Base-by-base conservation (phyloP, 2,329 filamentous ascomycete species). In the Apiospora rasikravindrae region DNA sequence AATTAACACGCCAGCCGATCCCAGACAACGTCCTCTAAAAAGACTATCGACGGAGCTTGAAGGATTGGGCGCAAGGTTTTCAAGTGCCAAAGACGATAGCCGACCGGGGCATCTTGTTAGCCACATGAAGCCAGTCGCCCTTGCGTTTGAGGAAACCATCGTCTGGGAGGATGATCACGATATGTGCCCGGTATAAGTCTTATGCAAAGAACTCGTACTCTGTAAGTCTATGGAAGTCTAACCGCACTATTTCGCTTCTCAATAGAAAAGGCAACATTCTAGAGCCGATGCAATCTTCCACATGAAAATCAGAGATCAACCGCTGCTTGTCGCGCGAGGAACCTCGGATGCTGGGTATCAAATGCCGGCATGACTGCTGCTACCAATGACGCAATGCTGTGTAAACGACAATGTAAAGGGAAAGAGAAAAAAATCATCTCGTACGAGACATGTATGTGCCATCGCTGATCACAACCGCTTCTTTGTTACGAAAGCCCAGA, bases 171-270 rank as follows among this genome's bases (percentile, higher is more conserved):
- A 61, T 33, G 19, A 13, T n/a, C 10, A 40, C 57, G 33, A 64
- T 37, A 13, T 64, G 22, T 40, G 57, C 57, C n/a, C 22, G 10
- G 19, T 4, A 24, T 64, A 19, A 2, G 19, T 40, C 22, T 5
- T n/a, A 13, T n/a, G 33, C 33, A 40, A 33, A 64, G 57, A 40
- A n/a, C 19, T 13, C 33, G 29, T 64, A 64, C 19, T n/a, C 19
- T 40, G 57, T 64, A 64, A 64, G 57, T 64, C 57, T 64, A 64
- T 64, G 57, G 33, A 64, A 40, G 33, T 64, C 57, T 64, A 64
- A 40, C 33, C 19, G 5, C 57, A 24, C 57, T 61, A 64, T 64
- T 40, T 8, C 33, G 57, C 57, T 64, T n/a, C 57, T 64, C 33
- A 22, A 64, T 37, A 64, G 57, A 64, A 40, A 64, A 64, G 19